Base-by-base conservation (phyloP, 202 grass and related monocot species). In the Brachypodium distachyon region DNA sequence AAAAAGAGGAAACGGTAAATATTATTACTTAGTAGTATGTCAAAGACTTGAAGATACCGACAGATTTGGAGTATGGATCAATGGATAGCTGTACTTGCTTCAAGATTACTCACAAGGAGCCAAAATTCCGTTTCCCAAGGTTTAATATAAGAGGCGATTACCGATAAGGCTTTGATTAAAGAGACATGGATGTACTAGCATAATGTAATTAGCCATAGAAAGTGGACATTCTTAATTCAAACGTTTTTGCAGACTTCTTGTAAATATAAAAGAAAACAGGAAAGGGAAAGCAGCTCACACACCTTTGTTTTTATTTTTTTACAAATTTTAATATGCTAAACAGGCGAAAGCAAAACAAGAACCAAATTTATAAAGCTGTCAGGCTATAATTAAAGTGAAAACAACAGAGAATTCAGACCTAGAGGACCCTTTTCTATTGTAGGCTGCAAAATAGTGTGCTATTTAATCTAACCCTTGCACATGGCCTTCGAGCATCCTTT, bases 351-450 rank as follows among this genome's bases (percentile, higher is more conserved):
- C 55, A 62, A 69, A 88, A 78, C 58, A 83, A 48, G 76, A 80
- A 44, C 50, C 42, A 72, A 81, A 87, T 67, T 14, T 28, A 66
- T 43, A 90, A 93, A 90, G 87, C 84, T 90, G 82, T 70, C 49
- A 76, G 60, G 58, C 68, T 28, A 93, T 83, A 93, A 66, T 77
- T 77, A 87, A 85, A 90, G 78, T 55, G 59, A 69, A 67, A 85
- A 48, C 59, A 64, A 51, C 50, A 82, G 68, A 43, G 19, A 47
- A 68, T 78, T 67, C 74, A 80, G 59, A 56, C 64, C 70, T 63
- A 86, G 66, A 53, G 54, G 49, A 38, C 21, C 69, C 70, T 90
- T 80, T 80, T 2, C 88, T 70, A 69, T 47, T 66, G 58, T 84
- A 56, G 63, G 72, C 63, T 80, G 34, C 33, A 10, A 85, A 82